Evolutionary conservation across 352 stramenopile genomes (phyloP).

Genomic region (Peronospora farinosa): DNA sequence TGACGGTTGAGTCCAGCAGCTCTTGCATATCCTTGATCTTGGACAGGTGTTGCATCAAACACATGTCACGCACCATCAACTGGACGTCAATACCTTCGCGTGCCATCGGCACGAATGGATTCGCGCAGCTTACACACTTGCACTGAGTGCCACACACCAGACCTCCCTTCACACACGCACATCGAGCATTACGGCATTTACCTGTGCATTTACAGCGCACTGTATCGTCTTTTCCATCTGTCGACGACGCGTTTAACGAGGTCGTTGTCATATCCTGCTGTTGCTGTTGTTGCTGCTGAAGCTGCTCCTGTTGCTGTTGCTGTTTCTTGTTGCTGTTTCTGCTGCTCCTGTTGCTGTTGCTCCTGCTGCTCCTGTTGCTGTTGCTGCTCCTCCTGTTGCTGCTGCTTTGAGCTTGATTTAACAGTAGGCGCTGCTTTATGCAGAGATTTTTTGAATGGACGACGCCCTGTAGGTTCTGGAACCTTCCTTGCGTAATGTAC

Average conservation of each 20-base stretch:
- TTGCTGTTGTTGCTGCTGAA: background rate
- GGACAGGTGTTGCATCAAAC: slow-evolving; percentile 76
- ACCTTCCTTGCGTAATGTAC: slow-evolving; percentile 49
- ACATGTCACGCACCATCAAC: slow-evolving; percentile 62
- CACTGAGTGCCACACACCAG: slow-evolving; percentile 73
- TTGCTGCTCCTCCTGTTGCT: slow-evolving; percentile 7
- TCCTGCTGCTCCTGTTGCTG: slow-evolving; percentile 6
- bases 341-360: slow-evolving; percentile 8
- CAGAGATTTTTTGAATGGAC: slow-evolving; percentile 61
- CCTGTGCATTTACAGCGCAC: slow-evolving; percentile 75
- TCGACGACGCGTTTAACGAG: slow-evolving; percentile 1
- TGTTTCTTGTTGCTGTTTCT: no score
- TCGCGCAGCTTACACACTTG: slow-evolving; percentile 73
- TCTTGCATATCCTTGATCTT: slow-evolving; percentile 84
- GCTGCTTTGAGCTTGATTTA: slow-evolving; percentile 7
- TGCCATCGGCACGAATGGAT: slow-evolving; percentile 74
- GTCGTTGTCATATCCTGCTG: slow-evolving; percentile 3
- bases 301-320: background rate
- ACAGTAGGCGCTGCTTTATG: slow-evolving; percentile 32
- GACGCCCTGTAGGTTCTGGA: slow-evolving; percentile 47
- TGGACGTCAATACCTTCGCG: slow-evolving; percentile 60
- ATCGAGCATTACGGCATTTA: slow-evolving; percentile 78
- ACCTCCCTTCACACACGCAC: slow-evolving; percentile 72
- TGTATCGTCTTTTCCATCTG: slow-evolving; percentile 31
- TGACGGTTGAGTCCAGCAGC: slow-evolving; percentile 59